Evolutionary conservation across 306 rosid species (phyloP).

Genomic region (Pterocarpus macrocarpus): DNA sequence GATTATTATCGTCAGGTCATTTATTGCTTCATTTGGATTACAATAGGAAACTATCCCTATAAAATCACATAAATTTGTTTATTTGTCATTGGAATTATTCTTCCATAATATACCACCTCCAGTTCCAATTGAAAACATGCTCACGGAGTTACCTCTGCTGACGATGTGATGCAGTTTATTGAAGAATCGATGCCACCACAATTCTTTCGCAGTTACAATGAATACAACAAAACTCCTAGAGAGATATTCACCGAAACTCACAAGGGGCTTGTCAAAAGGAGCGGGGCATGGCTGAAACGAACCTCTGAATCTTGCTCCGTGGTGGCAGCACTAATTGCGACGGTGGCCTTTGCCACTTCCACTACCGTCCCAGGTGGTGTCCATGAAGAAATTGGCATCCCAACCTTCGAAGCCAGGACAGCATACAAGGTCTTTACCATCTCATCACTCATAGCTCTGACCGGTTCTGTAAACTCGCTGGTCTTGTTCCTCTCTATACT

Average conservation of each 20-base stretch:
- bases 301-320: conserved; percentile 64
- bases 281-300: conserved; percentile 54
- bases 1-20: too few species aligned
- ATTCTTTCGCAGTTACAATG: conserved; percentile 46
- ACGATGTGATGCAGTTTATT: conserved; percentile 50
- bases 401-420: conserved; percentile 20
- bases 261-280: neutral
- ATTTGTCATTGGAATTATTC: too few species aligned
- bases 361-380: conserved; percentile 47
- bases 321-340: conserved; percentile 66
- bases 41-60: too few species aligned
- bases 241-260: conserved; percentile 58
- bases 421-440: conserved; percentile 48
- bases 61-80: too few species aligned
- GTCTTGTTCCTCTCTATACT: conserved; percentile 60
- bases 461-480: conserved; percentile 45
- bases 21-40: too few species aligned
- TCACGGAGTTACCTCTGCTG: too few species aligned
- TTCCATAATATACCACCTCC: too few species aligned
- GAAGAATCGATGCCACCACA: conserved; percentile 44
- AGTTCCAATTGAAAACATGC: too few species aligned
- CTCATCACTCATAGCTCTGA: conserved; percentile 47
- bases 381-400: conserved; percentile 4
- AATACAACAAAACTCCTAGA: conserved; percentile 39
- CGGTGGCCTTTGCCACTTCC: conserved; percentile 55